Percentiles rank a stretch among this genome's conserved stretches.
These are phyloP conservation scores for Glarea lozoyensis DNA, from an alignment of 495 filamentous ascomycete species.

Conservation along the genomic window DNA sequence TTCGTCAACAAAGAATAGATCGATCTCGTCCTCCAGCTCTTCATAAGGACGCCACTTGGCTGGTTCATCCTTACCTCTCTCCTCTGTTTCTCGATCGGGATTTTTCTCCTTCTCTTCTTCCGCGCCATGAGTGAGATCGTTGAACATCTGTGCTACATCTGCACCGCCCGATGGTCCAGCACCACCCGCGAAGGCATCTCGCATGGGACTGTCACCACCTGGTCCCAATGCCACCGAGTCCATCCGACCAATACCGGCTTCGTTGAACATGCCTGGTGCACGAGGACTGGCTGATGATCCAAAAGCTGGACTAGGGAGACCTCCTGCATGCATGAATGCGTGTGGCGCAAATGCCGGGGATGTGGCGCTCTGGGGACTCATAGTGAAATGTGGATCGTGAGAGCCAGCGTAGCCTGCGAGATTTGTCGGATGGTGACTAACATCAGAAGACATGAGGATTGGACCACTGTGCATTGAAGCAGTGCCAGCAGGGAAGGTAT, in stretches of 20 bases:
- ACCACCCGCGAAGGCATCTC: conserved; percentile 18
- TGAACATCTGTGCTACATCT: conserved; percentile 41
- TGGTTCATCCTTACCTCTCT: too few relatives aligned
- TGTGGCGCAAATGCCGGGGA: conserved; percentile 20
- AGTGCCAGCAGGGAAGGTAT: conserved; percentile 14
- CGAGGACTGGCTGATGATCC: conserved; percentile 5
- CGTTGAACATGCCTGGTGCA: conserved; percentile 17
- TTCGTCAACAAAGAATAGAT: too few relatives aligned
- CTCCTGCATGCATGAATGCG: conserved; percentile 15
- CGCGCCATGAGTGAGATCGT: conserved; percentile 40
- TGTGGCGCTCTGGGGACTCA: conserved; percentile 10
- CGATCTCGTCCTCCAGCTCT: too few relatives aligned
- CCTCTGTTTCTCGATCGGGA: not conserved
- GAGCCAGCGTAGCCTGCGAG: conserved; percentile 9
- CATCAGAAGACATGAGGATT: conserved; percentile 11
- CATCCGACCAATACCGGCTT: conserved; percentile 17
- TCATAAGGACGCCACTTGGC: too few relatives aligned
- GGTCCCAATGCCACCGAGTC: conserved; percentile 14
- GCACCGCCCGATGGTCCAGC: conserved; percentile 32
- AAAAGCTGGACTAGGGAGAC: conserved; percentile 14
- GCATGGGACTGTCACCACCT: conserved; percentile 12
- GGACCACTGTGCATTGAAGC: conserved; percentile 14
- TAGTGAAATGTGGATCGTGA: conserved; percentile 18
- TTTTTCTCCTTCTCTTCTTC: conserved; percentile 27
- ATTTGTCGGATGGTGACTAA: conserved; percentile 13